Evolutionary conservation across 352 stramenopile species (phyloP).

Genomic region (Paralagenidium karlingii): DNA sequence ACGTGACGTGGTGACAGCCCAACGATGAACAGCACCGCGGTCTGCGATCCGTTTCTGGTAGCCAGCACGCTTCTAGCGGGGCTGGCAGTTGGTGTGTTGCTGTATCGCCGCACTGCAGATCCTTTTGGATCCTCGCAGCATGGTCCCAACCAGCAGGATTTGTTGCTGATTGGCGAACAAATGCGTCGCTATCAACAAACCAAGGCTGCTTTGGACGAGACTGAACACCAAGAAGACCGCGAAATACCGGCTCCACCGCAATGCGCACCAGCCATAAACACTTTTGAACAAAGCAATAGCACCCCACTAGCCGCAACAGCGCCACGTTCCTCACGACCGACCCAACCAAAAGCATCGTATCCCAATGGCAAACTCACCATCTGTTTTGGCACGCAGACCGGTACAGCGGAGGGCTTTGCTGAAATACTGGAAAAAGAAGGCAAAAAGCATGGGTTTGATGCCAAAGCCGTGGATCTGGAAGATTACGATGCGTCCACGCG

Average conservation of each 20-base stretch:
- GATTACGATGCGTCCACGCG: conserved; percentile 79
- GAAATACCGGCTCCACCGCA: too few relatives aligned
- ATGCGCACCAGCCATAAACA: too few relatives aligned
- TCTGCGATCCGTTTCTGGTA: conserved; percentile 59
- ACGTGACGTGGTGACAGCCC: too few relatives aligned
- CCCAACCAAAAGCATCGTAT: too few relatives aligned
- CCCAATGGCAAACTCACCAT: conserved; percentile 77
- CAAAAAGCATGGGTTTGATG: conserved; percentile 74
- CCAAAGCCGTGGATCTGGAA: conserved; percentile 90
- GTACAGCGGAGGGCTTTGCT: conserved; percentile 95
- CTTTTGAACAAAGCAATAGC: too few relatives aligned
- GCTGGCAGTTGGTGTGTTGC: conserved; percentile 45
- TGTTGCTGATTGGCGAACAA: conserved; percentile 57
- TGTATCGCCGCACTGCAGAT: conserved; percentile 39
- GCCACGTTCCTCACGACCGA: too few relatives aligned
- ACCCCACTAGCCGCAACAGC: too few relatives aligned
- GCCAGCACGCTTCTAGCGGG: conserved; percentile 51
- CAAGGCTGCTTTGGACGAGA: conserved; percentile 10
- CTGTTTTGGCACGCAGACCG: conserved; percentile 96
- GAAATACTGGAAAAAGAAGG: conserved; percentile 88
- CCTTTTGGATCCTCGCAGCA: too few relatives aligned
- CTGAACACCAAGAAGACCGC: too few relatives aligned
- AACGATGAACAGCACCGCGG: too few relatives aligned
- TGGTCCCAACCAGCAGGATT: conserved; percentile 42
- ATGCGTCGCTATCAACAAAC: conserved; percentile 75